Evolutionary conservation across 1,284 basidiomycete species (phyloP), one percentile per base, ranked within the genome.

Genomic region (Cryptococcus sp.): DNA sequence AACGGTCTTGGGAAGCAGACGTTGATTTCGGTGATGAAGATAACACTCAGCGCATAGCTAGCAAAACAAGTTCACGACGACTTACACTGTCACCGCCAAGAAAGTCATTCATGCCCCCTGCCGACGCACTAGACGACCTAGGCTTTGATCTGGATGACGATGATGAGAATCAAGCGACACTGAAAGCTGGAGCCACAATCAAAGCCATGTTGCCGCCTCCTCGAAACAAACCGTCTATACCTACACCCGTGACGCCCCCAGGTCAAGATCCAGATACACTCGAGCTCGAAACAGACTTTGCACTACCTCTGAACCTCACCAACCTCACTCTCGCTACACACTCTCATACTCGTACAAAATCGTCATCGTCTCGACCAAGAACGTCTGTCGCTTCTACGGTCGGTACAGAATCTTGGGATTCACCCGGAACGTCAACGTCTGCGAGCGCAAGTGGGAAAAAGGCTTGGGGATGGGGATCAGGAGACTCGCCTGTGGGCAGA

Each of bases 131-230:
- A 34, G 74, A 77, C 57, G 70, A 70, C 41, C 59, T 76, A 10
- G 74, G 67, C 44, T 63, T 69, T 23, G 69, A 72, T 41, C 55
- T 72, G 10, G 59, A 65, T n/a, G 58, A 68, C n/a, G 69, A 75
- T n/a, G 64, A 69, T n/a, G 72, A 71, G 17, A 62, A 73, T 44
- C 68, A 76, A 48, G 70, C 67, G 16, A 77, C 76, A 1, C 52
- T 78, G 40, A 75, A 74, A 61, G 75, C 74, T 10, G 68, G 72
- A 10, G 70, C 69, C 0, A 73, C 72, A 7, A 58, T 75, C 53
- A 75, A 73, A 65, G 75, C 73, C 15, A 63, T 72, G 57, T 57
- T 77, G 15, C 75, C 74, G 0, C 72, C 70, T 13, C 68, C 67
- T 1, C 57, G 63, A 17, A n/a, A 48, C 23, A 57, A 53, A 40